Base-by-base conservation (phyloP, 768 basidiomycete genomes). In the Lentinus brumalis region DNA sequence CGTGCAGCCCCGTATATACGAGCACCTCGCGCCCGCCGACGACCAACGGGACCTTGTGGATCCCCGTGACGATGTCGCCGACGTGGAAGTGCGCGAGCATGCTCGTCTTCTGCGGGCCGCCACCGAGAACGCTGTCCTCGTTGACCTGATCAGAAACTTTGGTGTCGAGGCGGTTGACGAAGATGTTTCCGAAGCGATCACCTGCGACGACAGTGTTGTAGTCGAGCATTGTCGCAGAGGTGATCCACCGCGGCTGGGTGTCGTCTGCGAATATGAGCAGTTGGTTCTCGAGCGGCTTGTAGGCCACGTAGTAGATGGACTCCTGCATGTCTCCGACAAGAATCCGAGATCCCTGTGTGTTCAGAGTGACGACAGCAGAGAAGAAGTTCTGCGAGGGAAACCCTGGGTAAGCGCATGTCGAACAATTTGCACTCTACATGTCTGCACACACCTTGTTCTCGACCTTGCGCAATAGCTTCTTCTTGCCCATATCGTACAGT, bases 281-380 rank as follows among this genome's bases (percentile, higher is more conserved):
- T 1, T 93, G 87, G 72, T 98, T 97, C 74, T 96, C 94, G 3
- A 94, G 92, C 0, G 95, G 82, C 74, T 98, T 98, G 80, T 98
- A 99, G 30, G 89, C 92, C 39, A 86, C 92, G 67, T 81, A 98
- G 71, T 86, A 87, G 8, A 97, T 79, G 1, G 97, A 98, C 65
- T 98, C 95, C 79, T 98, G 96, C 88, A 96, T 94, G 74, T 98
- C 96, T 21, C 95, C 96, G 35, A 96, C 93, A 60, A 98, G 76
- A 56, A 99, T 94, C 42, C 97, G 86, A 0, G 94, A 96, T 2
- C 97, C 97, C 78, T 96, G 94, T 0, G 96, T 96, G 64, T 85
- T 86, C 50, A 99, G 85, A 6, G 88, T 89, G 41, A 95, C 83
- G 62, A 99, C 92, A n/a, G 90, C 86, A 8, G 92, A 89, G 1